Evolutionary conservation across 805 yeast species (phyloP), one percentile per base, ranked within the genome.

Genomic region (Schwanniomyces vanrijiae): DNA sequence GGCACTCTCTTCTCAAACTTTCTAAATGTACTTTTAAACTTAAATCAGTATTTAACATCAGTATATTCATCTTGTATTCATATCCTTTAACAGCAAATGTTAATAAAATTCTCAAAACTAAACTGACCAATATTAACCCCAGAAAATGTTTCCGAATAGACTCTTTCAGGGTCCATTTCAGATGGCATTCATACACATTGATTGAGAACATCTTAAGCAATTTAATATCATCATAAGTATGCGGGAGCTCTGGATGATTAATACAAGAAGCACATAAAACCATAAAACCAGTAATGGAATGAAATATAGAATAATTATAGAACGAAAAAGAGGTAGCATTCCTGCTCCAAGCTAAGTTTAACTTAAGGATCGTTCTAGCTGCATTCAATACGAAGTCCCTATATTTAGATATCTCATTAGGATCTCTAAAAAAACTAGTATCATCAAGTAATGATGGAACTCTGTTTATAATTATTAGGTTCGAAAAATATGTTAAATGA

Each of bases 351-450:
- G 53, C 53, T 5, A 50, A 54, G 2, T 58, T 54, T 21, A 68
- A 50, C 41, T 55, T 52, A 14, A 72, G 44, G 11, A 72, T 62
- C 0, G 76, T 71, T 29, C 77, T 55, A 5, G 76, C 71, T 19
- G 73, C 58, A 38, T 68, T 62, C 31, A 68, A 49, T 4, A 68
- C 61, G 18, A 68, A 44, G 33, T 60, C 58, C 24, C 73, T 52
- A 52, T 65, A 69, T 37, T 52, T 54, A 0, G 48, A 28, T 18
- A 50, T 48, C 21, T 55, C 54, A 5, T 29, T 22, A 5, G 19
- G 28, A 11, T 34, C 35, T n/a, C 16, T 19, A 20, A 37, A 19
- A 14, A n/a, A 22, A 13, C 25, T 16, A 9, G 20, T 24, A 4
- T 22, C 31, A 22, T 38, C 20, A 22, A 38, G 54, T 29, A 59